phyloP scores from a whole-genome alignment of 2,329 filamentous ascomycete genomes.

The Tothia fuscella region DNA sequence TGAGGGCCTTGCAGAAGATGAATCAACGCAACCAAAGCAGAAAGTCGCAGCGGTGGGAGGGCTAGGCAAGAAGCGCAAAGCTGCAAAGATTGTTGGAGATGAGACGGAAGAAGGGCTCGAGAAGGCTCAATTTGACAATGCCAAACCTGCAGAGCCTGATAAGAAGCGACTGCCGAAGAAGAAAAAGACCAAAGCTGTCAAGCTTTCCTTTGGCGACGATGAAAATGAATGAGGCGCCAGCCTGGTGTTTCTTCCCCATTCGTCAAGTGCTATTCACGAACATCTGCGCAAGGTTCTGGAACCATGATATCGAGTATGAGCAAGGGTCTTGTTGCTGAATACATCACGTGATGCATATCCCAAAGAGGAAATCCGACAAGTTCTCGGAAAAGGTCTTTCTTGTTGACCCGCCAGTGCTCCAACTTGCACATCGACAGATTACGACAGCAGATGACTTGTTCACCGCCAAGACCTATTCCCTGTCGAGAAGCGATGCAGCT shows the following conservation, averaged over 20 bases:
- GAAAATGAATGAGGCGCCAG: slow-evolving; percentile 5
- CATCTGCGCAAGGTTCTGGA: not conserved
- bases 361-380: too few relatives aligned
- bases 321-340: not conserved
- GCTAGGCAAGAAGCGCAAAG: slow-evolving; percentile 26
- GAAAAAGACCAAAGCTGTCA: slow-evolving; percentile 12
- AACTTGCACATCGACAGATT: not conserved
- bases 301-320: not conserved
- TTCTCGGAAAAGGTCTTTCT: too few relatives aligned
- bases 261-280: not conserved
- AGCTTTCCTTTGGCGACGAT: slow-evolving; percentile 12
- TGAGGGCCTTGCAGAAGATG: not conserved
- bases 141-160: not conserved
- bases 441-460: not conserved
- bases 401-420: not conserved
- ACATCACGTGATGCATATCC: too few relatives aligned
- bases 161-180: slow-evolving; percentile 9
- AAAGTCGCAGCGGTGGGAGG: slow-evolving; percentile 23
- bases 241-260: not conserved
- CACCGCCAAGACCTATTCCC: not conserved
- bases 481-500: not conserved
- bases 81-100: slow-evolving; percentile 22
- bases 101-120: slow-evolving; percentile 17
- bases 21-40: slow-evolving; percentile 12
- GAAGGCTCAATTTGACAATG: slow-evolving; percentile 22